Evolutionary conservation across 805 yeast species (phyloP).

Genomic region (Kluyveromyces dobzhanskii): DNA sequence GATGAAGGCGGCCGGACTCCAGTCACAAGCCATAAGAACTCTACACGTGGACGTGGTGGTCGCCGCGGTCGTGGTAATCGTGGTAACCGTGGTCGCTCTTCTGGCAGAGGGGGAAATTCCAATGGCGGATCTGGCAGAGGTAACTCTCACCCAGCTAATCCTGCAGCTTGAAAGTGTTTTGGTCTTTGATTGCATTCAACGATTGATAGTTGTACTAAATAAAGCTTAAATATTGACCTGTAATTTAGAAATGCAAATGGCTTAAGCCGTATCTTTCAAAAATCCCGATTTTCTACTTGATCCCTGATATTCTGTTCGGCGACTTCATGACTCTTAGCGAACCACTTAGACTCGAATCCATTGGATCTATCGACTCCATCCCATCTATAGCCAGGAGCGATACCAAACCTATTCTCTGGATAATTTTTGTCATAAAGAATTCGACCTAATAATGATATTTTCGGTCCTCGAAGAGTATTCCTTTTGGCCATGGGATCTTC

Average conservation of each 20-base stretch:
- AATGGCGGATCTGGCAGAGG: too few relatives aligned
- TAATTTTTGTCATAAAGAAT: conserved; percentile 40
- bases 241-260: too few relatives aligned
- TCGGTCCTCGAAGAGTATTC: conserved; percentile 5
- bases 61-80: conserved; percentile 1
- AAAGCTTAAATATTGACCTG: too few relatives aligned
- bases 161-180: too few relatives aligned
- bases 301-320: neutral
- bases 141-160: too few relatives aligned
- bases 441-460: conserved; percentile 35
- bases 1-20: neutral
- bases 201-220: too few relatives aligned
- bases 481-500: conserved; percentile 57
- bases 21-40: too few relatives aligned
- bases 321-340: conserved; percentile 34
- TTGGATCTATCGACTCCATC: conserved; percentile 86
- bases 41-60: neutral
- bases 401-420: conserved; percentile 65
- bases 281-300: neutral
- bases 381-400: conserved; percentile 80
- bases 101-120: neutral
- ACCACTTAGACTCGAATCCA: conserved; percentile 69
- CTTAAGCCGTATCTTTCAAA: neutral
- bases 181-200: too few relatives aligned
- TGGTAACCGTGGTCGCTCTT: neutral